These are phyloP conservation scores for Codiaeum variegatum DNA, from an alignment of 441 rosid species.

Conservation along the genomic window DNA sequence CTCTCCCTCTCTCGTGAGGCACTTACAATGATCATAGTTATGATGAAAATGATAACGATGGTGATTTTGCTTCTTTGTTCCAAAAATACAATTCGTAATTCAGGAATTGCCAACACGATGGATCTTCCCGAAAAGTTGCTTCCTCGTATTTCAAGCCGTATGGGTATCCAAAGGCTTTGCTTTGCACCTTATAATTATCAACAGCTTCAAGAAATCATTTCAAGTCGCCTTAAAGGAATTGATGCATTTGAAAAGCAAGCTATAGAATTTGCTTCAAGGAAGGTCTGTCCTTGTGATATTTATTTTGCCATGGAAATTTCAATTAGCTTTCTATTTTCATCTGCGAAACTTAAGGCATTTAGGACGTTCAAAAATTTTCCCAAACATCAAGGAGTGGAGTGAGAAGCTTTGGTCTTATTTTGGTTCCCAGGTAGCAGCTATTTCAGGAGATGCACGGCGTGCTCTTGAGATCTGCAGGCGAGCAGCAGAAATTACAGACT, in stretches of 20 bases:
- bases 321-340: constrained; percentile 5
- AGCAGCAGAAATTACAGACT: constrained; percentile 90
- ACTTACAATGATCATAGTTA: constrained; percentile 7
- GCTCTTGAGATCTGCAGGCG: constrained; percentile 96
- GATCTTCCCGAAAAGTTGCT: constrained; percentile 97
- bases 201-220: constrained; percentile 93
- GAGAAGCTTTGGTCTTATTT: constrained; percentile 47
- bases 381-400: constrained; percentile 30
- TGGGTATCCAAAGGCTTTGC: constrained; percentile 96
- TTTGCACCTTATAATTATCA: constrained; percentile 89
- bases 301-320: constrained; percentile 3
- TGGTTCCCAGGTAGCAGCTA: constrained; percentile 69
- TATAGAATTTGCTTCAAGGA: constrained; percentile 92
- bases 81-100: constrained; percentile 9
- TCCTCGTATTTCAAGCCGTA: constrained; percentile 94
- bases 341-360: neutral
- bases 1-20: neutral
- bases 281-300: constrained; percentile 38
- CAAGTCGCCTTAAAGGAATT: constrained; percentile 71
- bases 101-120: constrained; percentile 98
- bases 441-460: constrained; percentile 97
- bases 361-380: neutral
- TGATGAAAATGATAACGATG: constrained; percentile 11
- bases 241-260: constrained; percentile 92
- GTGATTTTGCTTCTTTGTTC: constrained; percentile 6